Percentiles rank a stretch among this genome's conserved stretches.
These are phyloP conservation scores for Chondrostereum purpureum DNA, from an alignment of 1,284 basidiomycete genomes.

Conservation along the genomic window DNA sequence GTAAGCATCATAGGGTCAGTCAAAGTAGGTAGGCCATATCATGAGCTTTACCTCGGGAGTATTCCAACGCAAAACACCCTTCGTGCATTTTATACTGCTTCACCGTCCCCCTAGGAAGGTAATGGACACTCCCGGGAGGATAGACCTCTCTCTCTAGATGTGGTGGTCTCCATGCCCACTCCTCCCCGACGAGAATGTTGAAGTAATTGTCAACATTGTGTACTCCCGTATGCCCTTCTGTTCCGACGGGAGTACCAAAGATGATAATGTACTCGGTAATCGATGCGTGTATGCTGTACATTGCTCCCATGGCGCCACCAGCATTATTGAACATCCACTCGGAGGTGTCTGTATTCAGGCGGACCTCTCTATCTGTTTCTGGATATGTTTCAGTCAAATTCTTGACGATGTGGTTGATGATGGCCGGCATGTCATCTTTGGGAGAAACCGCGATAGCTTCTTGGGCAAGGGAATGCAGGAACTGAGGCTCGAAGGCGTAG, in stretches of 20 bases:
- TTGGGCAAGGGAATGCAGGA: conserved; percentile 62
- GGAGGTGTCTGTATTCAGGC: conserved; percentile 55
- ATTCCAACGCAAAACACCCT: conserved; percentile 92
- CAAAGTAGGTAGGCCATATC: conserved; percentile 17
- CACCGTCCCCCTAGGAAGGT: conserved; percentile 73
- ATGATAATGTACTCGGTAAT: conserved; percentile 93
- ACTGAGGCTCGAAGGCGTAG: conserved; percentile 37
- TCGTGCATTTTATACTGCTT: conserved; percentile 99
- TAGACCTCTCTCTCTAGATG: conserved; percentile 81
- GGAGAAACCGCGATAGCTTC: conserved; percentile 62
- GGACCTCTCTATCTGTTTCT: conserved; percentile 37
- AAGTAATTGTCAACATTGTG: conserved; percentile 98
- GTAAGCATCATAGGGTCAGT: conserved; percentile 5
- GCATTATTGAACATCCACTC: conserved; percentile 99
- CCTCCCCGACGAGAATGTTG: conserved; percentile 88
- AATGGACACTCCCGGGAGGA: conserved; percentile 76
- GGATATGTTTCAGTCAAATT: conserved; percentile 70
- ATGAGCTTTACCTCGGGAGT: conserved; percentile 89
- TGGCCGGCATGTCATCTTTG: conserved; percentile 55
- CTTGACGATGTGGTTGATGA: conserved; percentile 72
- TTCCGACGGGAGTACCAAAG: conserved; percentile 93
- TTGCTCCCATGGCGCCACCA: conserved; percentile 96
- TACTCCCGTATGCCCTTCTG: conserved; percentile 91
- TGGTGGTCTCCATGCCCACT: conserved; percentile 86
- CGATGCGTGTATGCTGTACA: conserved; percentile 95